A percentile compares a stretch with the other conserved stretches of the same genome.
These are phyloP conservation scores for Ochetophila trinervis DNA, from an alignment of 306 rosid species.

Conservation along the genomic window DNA sequence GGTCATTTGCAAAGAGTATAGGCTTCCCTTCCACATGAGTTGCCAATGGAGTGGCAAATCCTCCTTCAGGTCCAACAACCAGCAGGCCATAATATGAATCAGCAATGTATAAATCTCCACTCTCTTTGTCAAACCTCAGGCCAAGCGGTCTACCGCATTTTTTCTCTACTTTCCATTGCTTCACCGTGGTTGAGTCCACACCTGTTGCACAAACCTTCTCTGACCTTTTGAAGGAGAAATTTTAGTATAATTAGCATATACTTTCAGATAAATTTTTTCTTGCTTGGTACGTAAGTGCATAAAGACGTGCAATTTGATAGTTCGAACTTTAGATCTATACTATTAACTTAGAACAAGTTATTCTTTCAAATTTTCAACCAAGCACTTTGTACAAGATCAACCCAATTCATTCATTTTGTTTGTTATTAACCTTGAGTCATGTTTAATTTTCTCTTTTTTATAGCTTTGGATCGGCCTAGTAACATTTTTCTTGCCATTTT, in stretches of 20 bases:
- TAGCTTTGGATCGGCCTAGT: too few species aligned
- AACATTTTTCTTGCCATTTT: too few species aligned
- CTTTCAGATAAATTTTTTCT: neutral
- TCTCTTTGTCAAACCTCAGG: conserved; percentile 62
- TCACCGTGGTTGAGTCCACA: conserved; percentile 63
- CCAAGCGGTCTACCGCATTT: conserved; percentile 87
- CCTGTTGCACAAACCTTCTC: conserved; percentile 70
- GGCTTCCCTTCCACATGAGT: conserved; percentile 69
- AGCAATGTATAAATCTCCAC: conserved; percentile 72
- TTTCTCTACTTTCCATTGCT: conserved; percentile 92
- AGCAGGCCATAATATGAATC: conserved; percentile 87
- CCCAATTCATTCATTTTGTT: neutral
- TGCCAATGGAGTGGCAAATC: conserved; percentile 64
- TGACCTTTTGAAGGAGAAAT: conserved; percentile 43
- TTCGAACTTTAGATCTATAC: too few species aligned
- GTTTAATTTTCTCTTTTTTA: too few species aligned
- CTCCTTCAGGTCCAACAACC: conserved; percentile 79
- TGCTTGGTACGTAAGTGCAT: neutral
- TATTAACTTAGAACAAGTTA: too few species aligned
- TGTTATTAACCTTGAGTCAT: too few species aligned
- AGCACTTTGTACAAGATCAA: neutral
- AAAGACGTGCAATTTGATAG: neutral
- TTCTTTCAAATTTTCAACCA: too few species aligned
- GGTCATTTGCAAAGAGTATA: conserved; percentile 88
- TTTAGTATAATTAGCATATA: neutral